A percentile compares a stretch with the other conserved stretches of the same genome.
phyloP scores from a whole-genome alignment of 176 grass and related monocot genomes.

The Ananas comosus region DNA sequence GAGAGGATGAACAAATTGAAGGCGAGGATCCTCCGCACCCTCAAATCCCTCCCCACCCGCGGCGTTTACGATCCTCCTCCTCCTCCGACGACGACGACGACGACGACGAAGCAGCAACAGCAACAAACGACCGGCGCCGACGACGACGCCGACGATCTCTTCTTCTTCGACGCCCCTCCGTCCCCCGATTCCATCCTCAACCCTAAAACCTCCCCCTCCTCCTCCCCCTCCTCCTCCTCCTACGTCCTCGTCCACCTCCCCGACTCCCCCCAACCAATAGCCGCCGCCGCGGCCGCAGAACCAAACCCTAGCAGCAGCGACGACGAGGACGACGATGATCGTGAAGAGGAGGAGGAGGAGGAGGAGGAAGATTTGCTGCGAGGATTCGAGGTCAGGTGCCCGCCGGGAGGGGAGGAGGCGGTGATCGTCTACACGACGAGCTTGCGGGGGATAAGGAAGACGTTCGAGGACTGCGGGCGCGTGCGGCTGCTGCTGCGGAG shows the following conservation, averaged over 20 bases:
- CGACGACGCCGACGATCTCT: constrained; percentile 25
- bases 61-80: not conserved
- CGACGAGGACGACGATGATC: too few species aligned
- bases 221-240: constrained; percentile 18
- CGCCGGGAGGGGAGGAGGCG: constrained; percentile 27
- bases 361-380: constrained; percentile 9
- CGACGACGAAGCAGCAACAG: constrained; percentile 6
- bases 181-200: constrained; percentile 6
- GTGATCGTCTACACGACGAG: constrained; percentile 71
- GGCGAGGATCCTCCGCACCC: constrained; percentile 36
- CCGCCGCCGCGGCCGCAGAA: not conserved
- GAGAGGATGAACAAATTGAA: constrained; percentile 36
- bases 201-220: constrained; percentile 1
- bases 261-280: not conserved
- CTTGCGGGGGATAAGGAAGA: constrained; percentile 59
- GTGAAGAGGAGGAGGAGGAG: too few species aligned
- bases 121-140: constrained; percentile 9
- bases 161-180: constrained; percentile 29
- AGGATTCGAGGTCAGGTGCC: constrained; percentile 48
- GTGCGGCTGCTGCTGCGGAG: constrained; percentile 48
- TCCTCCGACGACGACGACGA: not conserved
- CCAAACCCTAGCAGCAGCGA: too few species aligned
- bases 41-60: constrained; percentile 26
- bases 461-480: constrained; percentile 59
- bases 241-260: constrained; percentile 32